Evolutionary conservation across 257 asterid genomes (phyloP).

Genomic region (Paulownia fortunei): DNA sequence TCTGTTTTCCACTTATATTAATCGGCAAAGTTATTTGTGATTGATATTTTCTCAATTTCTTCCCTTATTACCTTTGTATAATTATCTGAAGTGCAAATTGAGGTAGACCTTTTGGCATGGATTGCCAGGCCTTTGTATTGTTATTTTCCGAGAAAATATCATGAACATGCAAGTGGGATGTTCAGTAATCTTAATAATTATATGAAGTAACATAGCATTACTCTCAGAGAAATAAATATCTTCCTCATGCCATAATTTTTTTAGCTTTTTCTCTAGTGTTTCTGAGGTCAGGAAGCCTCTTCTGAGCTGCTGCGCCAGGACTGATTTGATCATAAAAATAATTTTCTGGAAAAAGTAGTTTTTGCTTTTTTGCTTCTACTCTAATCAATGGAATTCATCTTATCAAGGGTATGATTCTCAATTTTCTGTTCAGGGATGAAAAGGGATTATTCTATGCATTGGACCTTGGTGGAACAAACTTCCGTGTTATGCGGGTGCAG

Average conservation of each 20-base stretch:
- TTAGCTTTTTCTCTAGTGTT: neutral
- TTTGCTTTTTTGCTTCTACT: constrained; percentile 2
- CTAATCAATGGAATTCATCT: neutral
- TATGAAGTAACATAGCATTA: neutral
- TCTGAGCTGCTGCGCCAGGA: neutral
- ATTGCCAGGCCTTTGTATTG: neutral
- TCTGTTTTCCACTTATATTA: neutral
- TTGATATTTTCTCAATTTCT: neutral
- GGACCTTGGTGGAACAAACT: constrained; percentile 98
- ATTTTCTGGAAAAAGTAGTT: neutral
- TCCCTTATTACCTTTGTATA: neutral
- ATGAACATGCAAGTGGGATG: neutral
- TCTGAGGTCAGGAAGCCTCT: neutral
- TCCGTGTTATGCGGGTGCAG: constrained; percentile 82
- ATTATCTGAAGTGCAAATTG: neutral
- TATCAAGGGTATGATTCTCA: constrained; percentile 28
- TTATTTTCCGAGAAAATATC: neutral
- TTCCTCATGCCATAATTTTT: neutral
- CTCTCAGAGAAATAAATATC: neutral
- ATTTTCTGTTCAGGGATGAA: constrained; percentile 60
- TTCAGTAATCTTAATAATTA: neutral
- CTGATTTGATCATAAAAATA: neutral
- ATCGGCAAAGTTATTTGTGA: neutral
- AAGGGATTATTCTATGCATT: constrained; percentile 85
- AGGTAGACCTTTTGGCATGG: neutral